phyloP scores from a whole-genome alignment of 2,329 filamentous ascomycete species.

The Diaporthe capsici region DNA sequence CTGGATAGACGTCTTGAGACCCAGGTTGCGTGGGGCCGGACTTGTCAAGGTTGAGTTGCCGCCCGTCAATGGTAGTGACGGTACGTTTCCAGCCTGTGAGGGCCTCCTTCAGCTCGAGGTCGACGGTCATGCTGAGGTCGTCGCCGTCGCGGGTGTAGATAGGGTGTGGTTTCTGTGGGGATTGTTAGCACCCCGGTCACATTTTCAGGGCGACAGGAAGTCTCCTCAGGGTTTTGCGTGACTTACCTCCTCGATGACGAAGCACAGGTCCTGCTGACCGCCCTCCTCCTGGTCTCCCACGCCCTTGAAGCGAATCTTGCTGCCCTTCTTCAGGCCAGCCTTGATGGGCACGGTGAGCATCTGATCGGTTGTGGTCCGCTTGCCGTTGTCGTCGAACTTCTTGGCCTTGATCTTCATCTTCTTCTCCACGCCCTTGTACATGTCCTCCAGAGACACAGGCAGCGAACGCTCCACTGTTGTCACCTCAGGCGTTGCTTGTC shows the following conservation, averaged over 20 bases:
- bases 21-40: constrained; percentile 88
- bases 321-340: constrained; percentile 93
- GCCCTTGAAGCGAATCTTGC: constrained; percentile 97
- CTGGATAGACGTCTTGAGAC: constrained; percentile 84
- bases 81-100: constrained; percentile 93
- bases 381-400: constrained; percentile 88
- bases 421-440: constrained; percentile 90
- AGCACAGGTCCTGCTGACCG: constrained; percentile 94
- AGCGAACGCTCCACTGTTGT: constrained; percentile 91
- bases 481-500: constrained; percentile 81
- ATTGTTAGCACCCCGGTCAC: constrained; percentile 55
- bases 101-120: constrained; percentile 91
- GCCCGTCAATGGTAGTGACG: constrained; percentile 94
- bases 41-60: constrained; percentile 84
- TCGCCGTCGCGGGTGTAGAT: constrained; percentile 90
- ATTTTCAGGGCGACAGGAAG: background rate
- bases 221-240: background rate
- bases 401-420: constrained; percentile 99
- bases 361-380: constrained; percentile 88
- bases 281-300: constrained; percentile 99
- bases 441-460: constrained; percentile 86
- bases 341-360: constrained; percentile 97
- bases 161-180: constrained; percentile 83
- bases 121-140: constrained; percentile 83
- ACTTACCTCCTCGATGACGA: constrained; percentile 92